Base-by-base conservation (phyloP, 257 asterid species). In the Linaria vulgaris region DNA sequence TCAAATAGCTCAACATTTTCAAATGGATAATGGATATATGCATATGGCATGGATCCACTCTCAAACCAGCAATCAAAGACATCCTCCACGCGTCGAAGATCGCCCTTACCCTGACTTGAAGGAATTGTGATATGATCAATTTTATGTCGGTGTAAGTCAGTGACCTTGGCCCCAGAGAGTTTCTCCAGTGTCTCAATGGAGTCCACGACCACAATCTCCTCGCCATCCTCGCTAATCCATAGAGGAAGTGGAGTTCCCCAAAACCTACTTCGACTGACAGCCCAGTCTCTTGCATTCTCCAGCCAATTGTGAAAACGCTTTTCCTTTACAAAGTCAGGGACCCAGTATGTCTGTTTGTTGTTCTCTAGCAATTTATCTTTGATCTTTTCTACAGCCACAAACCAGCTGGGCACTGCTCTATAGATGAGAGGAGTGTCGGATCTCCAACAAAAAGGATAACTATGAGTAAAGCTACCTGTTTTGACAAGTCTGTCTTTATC, bases 31-130 rank as follows among this genome's bases (percentile, higher is more conserved):
- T 94, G 99, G 62, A 94, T 87, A 69, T 94, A 90, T 10, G 97
- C 99, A 71, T 90, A 94, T 54, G 99, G 99, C 99, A 94, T 94
- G 56, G 99, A 94, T 25, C 97, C 99, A 76, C 99, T 94, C 83
- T 94, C 99, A 68, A 94, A 94, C 99, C 99, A 94, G 79, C 99
- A 94, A 69, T 94, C 99, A 45, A 94, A 94, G 25, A 94, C 99
- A 72, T 94, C 99, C 76, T 94, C 95, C 68, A 94, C 97, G 9
- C 99, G 88, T 57, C 73, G 84, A 76, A 94, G 97, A 48, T 82
- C 84, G 37, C 99, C 99, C 57, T 37, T 88, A 34, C 99, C 99
- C 31, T 92, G 95, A 12, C 80, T 71, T 39, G 97, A 87, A 47
- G 95, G 97, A 69, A 94, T 88, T 34, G 96, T 87, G 43, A 94